These are phyloP conservation scores for Candolleomyces eurysporus DNA, from an alignment of 768 basidiomycete genomes.

Conservation along the genomic window DNA sequence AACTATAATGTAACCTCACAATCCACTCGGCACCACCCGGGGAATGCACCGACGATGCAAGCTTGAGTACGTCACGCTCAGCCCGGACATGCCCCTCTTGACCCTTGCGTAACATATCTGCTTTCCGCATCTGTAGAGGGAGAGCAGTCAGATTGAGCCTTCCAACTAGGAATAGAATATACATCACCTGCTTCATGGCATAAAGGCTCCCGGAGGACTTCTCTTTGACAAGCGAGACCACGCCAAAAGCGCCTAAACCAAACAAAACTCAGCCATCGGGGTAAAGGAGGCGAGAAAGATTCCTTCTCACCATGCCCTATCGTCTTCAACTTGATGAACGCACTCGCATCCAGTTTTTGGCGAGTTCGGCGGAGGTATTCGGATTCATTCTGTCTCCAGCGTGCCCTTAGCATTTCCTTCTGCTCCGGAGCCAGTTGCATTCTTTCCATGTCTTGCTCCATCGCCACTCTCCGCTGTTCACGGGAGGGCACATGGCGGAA, in stretches of 20 bases:
- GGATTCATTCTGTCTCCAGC: conserved; percentile 87
- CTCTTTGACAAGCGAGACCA: conserved; percentile 90
- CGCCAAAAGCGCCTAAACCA: conserved; percentile 85
- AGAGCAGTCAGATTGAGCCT: conserved; percentile 15
- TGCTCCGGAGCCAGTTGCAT: conserved; percentile 70
- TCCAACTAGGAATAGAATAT: neutral
- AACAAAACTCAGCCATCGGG: conserved; percentile 20
- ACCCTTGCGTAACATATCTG: conserved; percentile 92
- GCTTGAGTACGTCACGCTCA: conserved; percentile 90
- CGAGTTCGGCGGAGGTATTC: conserved; percentile 85
- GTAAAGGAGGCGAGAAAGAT: conserved; percentile 15
- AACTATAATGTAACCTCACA: conserved; percentile 88
- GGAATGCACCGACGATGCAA: conserved; percentile 77
- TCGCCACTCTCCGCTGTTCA: conserved; percentile 78
- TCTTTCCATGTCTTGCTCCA: conserved; percentile 83
- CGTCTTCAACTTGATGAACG: conserved; percentile 87
- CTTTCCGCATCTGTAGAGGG: conserved; percentile 67
- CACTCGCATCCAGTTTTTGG: conserved; percentile 77
- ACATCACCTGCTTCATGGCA: conserved; percentile 91
- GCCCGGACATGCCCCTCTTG: conserved; percentile 98
- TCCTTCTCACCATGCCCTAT: conserved; percentile 80
- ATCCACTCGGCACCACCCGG: conserved; percentile 88
- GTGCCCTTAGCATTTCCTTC: conserved; percentile 67
- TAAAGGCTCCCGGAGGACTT: conserved; percentile 75
- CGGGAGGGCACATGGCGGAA: conserved; percentile 83